A percentile compares a stretch with the other conserved stretches of the same genome.
These are phyloP conservation scores for Cyphellophora europaea DNA, from an alignment of 2,329 filamentous ascomycete genomes.

Conservation along the genomic window DNA sequence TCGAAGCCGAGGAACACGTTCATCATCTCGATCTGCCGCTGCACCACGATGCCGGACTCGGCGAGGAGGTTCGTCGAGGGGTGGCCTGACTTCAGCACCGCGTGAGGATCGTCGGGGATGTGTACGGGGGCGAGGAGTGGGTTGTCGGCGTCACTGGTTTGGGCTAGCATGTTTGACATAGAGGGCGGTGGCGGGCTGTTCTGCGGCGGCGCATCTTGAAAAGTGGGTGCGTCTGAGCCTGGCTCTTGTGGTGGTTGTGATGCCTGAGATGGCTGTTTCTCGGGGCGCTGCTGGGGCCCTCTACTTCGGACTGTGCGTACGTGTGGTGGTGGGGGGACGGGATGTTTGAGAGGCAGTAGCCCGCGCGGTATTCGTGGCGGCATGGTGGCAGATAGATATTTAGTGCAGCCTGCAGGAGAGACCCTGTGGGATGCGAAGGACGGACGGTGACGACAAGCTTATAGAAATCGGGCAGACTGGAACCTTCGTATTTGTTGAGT, in stretches of 20 bases:
- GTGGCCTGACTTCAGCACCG: slow-evolving; percentile 48
- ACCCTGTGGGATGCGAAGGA: too few species aligned
- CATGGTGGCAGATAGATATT: background rate
- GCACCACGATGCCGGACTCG: slow-evolving; percentile 54
- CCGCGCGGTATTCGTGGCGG: background rate
- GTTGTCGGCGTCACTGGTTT: slow-evolving; percentile 36
- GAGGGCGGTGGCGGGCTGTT: slow-evolving; percentile 23
- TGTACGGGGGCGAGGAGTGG: slow-evolving; percentile 50
- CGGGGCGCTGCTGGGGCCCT: too few species aligned
- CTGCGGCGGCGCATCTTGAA: background rate
- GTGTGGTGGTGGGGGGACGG: background rate
- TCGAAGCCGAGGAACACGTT: slow-evolving; percentile 58
- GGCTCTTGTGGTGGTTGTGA: background rate
- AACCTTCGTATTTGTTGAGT: too few species aligned
- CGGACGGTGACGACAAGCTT: too few species aligned
- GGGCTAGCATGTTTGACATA: slow-evolving; percentile 26
- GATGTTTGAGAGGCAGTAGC: background rate
- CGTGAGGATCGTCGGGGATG: slow-evolving; percentile 52
- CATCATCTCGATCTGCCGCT: slow-evolving; percentile 57
- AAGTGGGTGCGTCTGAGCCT: background rate
- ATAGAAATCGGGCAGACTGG: too few species aligned
- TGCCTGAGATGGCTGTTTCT: background rate
- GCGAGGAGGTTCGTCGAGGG: slow-evolving; percentile 49
- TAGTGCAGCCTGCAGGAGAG: too few species aligned
- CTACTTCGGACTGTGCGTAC: background rate